Evolutionary conservation across 805 yeast genomes (phyloP), one percentile per base, ranked within the genome.

Genomic region (Debaryomyces castellii): DNA sequence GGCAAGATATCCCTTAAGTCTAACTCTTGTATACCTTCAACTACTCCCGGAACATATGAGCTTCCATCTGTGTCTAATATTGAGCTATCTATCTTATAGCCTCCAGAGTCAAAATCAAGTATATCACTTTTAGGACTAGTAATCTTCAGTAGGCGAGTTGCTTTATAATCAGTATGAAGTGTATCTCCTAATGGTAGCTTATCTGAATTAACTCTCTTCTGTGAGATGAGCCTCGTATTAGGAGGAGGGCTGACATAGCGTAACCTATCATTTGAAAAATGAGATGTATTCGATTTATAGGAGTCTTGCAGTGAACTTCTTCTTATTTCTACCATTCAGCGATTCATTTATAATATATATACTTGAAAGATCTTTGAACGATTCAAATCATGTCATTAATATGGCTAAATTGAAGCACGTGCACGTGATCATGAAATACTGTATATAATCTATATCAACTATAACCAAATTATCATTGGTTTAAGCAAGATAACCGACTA

Each of bases 1-100:
- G 84, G 82, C 9, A 83, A 55, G 4, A 69, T 53, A 6, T 58
- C 64, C 14, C 46, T 51, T 69, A 71, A 66, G 11, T 51, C 51
- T 22, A 61, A 48, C 12, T 49, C 52, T 22, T 65, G 66, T 5
- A 43, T 43, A 12, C 25, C 43, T 18, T 30, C 38, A 14, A 36
- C 16, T 10, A 34, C 35, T 8, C 35, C 42, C 5, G 42, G 42
- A 4, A 27, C 17, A 39, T 39, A 39, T 5, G 28, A 18, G 23
- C 18, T 21, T 27, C 20, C 34, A 14, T 30, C 34, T 2, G 10
- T 30, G 18, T 30, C 34, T 14, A 30, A 23, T 5, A 20, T 12
- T 12, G 27, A 36, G 25, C 25, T 23, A 21, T 21, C 39, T 6
- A 30, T 11, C 20, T 30, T 30, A 30, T 2, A 3, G 10, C 18